These are phyloP conservation scores for Citrullus amarus DNA, from an alignment of 306 rosid genomes.

Conservation along the genomic window DNA sequence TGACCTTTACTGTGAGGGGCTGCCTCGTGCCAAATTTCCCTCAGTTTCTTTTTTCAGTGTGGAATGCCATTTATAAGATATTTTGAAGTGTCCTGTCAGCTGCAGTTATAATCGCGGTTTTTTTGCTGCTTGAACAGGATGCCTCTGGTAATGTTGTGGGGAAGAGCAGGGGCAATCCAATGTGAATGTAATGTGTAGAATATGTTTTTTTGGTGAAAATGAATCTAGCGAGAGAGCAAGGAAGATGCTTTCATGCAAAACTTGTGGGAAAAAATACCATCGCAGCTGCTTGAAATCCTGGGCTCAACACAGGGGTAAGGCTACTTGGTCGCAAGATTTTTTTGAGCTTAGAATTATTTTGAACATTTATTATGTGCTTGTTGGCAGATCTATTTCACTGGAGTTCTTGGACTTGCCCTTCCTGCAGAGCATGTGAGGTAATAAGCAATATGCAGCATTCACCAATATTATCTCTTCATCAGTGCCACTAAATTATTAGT, in stretches of 20 bases:
- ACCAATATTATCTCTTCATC: neutral
- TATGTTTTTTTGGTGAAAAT: constrained; percentile 82
- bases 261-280: constrained; percentile 87
- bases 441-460: neutral
- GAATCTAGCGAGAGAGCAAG: constrained; percentile 81
- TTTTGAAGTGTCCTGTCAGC: neutral
- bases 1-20: neutral
- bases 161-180: constrained; percentile 71
- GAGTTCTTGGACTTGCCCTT: constrained; percentile 60
- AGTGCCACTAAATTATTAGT: neutral
- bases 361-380: constrained; percentile 5
- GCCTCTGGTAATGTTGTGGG: constrained; percentile 30
- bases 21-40: neutral
- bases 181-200: constrained; percentile 72
- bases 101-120: neutral
- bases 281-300: constrained; percentile 85
- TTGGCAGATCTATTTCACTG: constrained; percentile 45
- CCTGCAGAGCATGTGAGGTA: constrained; percentile 56
- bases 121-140: constrained; percentile 35
- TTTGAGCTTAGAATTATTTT: neutral
- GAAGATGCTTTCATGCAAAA: constrained; percentile 92
- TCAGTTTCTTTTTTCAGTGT: neutral
- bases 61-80: neutral
- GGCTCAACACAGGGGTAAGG: constrained; percentile 86
- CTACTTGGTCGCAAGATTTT: neutral